Conservation (phyloP, 2,329 filamentous ascomycete species). For the Ophiostoma angusticollis region DNA sequence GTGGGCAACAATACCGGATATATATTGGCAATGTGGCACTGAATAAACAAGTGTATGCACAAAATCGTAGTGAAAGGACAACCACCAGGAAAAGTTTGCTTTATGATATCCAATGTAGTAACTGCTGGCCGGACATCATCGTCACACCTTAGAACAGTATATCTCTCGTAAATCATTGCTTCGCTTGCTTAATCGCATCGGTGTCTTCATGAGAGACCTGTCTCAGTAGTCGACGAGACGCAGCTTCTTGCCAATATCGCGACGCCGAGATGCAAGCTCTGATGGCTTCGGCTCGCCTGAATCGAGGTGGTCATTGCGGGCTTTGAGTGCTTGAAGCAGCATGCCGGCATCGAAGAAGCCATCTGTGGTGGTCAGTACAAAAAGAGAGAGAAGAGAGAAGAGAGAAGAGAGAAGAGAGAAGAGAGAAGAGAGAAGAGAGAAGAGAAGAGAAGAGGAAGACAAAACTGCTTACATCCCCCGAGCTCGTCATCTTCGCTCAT, state of each 20-base stretch:
- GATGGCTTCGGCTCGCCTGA: conserved; percentile 38
- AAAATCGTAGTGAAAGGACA: too few species aligned
- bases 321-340: conserved; percentile 77
- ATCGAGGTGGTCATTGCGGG: conserved; percentile 44
- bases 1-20: too few species aligned
- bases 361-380: conserved; percentile 41
- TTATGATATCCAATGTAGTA: too few species aligned
- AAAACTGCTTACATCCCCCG: conserved; percentile 68
- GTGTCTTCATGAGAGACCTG: too few species aligned
- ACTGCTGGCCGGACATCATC: too few species aligned
- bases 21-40: too few species aligned
- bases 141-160: too few species aligned
- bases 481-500: conserved; percentile 79
- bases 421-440: neutral
- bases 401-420: conserved; percentile 5
- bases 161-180: too few species aligned
- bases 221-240: conserved; percentile 55
- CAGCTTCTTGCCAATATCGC: conserved; percentile 64
- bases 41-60: too few species aligned
- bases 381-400: conserved; percentile 1
- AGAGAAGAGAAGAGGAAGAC: conserved; percentile 1
- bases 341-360: conserved; percentile 97
- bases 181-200: too few species aligned
- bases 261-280: conserved; percentile 46
- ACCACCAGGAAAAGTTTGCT: too few species aligned